Percentiles rank a stretch among this genome's conserved stretches.
These are phyloP conservation scores for Backusella morwellensis DNA, from an alignment of 192 early-diverging fungal genomes.

Conservation along the genomic window DNA sequence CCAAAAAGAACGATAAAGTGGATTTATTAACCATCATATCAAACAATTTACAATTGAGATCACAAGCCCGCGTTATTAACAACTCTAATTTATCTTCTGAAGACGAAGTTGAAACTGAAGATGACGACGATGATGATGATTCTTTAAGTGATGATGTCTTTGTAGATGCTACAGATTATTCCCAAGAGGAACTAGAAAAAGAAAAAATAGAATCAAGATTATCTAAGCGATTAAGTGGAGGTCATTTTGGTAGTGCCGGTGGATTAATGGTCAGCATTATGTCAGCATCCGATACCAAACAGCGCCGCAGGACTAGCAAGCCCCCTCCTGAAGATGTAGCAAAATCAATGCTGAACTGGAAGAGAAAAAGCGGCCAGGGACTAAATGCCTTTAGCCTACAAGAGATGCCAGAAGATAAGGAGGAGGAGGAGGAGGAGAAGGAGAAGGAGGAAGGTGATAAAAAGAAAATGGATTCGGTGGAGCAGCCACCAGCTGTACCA, in stretches of 20 bases:
- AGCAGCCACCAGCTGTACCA: neutral
- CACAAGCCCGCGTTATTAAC: neutral
- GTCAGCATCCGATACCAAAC: slow-evolving; percentile 3
- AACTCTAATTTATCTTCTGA: neutral
- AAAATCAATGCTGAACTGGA: slow-evolving; percentile 19
- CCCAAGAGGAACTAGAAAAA: slow-evolving; percentile 32
- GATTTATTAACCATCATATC: neutral
- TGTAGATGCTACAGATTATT: slow-evolving; percentile 31
- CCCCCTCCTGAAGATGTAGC: slow-evolving; percentile 19
- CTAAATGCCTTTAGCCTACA: neutral
- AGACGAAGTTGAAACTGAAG: slow-evolving; percentile 18
- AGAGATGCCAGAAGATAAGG: neutral
- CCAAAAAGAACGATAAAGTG: neutral
- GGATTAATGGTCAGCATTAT: slow-evolving; percentile 34
- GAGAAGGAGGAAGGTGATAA: neutral
- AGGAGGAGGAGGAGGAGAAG: neutral
- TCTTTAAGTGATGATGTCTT: slow-evolving; percentile 17
- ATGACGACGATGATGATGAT: slow-evolving; percentile 6
- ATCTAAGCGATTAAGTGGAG: slow-evolving; percentile 36
- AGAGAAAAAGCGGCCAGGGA: slow-evolving; percentile 1
- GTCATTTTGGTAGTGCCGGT: slow-evolving; percentile 39
- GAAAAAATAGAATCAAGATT: slow-evolving; percentile 22
- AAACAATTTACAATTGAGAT: neutral
- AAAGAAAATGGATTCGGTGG: neutral
- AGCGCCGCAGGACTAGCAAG: neutral